Evolutionary conservation across 306 rosid species (phyloP).

Genomic region (Aeschynomene evenia): DNA sequence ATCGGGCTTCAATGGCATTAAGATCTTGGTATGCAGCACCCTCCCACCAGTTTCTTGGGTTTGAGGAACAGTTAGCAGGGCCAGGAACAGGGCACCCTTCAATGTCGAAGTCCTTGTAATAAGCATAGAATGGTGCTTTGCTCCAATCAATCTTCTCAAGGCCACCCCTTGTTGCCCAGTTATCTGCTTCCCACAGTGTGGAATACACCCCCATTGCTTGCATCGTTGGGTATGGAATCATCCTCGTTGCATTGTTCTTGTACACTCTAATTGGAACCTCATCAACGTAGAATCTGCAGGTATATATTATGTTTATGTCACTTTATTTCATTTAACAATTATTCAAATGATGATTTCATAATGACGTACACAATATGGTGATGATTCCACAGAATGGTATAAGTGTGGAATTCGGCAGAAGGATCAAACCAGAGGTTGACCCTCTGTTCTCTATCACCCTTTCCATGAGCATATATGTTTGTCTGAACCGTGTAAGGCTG

Average conservation of each 20-base stretch:
- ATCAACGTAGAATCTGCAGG: slow-evolving; percentile 71
- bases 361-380: slow-evolving; percentile 68
- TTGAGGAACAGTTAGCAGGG: slow-evolving; percentile 57
- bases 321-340: too few relatives aligned
- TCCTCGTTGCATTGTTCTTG: slow-evolving; percentile 75
- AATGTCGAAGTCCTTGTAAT: slow-evolving; percentile 85
- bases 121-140: slow-evolving; percentile 78
- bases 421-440: slow-evolving; percentile 97
- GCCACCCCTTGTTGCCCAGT: slow-evolving; percentile 98
- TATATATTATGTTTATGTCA: too few relatives aligned
- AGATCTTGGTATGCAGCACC: slow-evolving; percentile 59
- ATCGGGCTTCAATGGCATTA: slow-evolving; percentile 48
- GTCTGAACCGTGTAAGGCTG: slow-evolving; percentile 96
- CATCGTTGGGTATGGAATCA: slow-evolving; percentile 62
- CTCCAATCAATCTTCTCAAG: slow-evolving; percentile 93
- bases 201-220: slow-evolving; percentile 91
- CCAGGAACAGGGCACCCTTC: slow-evolving; percentile 86
- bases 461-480: slow-evolving; percentile 76
- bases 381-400: slow-evolving; percentile 79
- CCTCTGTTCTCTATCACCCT: slow-evolving; percentile 83
- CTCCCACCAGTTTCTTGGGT: slow-evolving; percentile 86
- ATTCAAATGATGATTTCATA: too few relatives aligned
- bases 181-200: slow-evolving; percentile 88
- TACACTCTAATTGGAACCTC: slow-evolving; percentile 73
- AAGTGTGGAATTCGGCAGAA: slow-evolving; percentile 69